Percentiles rank a stretch among this genome's conserved stretches.
Conservation (phyloP, 2,329 filamentous ascomycete species). For the Plenodomus lindquistii region DNA sequence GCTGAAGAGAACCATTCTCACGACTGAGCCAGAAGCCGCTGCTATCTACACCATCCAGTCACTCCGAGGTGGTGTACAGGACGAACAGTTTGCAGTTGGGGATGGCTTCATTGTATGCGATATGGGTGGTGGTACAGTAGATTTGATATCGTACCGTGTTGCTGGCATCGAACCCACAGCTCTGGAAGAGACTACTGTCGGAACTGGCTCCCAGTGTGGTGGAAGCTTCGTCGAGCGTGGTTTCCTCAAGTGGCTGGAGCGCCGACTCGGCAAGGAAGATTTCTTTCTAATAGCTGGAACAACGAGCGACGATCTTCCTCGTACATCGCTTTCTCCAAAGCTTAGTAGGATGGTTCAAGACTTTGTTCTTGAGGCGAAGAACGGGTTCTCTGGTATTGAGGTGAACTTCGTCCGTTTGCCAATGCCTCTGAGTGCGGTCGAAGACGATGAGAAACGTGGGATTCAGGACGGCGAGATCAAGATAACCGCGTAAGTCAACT, state of each 20-base stretch:
- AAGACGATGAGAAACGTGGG: constrained; percentile 12
- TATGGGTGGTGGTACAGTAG: constrained; percentile 28
- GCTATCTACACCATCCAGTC: constrained; percentile 23
- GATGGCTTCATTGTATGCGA: constrained; percentile 28
- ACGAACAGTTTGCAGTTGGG: constrained; percentile 4
- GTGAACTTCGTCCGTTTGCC: constrained; percentile 14
- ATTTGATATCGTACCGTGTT: constrained; percentile 26
- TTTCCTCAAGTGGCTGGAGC: constrained; percentile 20
- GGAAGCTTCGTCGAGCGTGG: constrained; percentile 22
- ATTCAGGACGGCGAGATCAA: constrained; percentile 21
- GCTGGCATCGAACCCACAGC: constrained; percentile 3
- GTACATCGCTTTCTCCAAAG: constrained; percentile 11
- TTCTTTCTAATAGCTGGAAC: constrained; percentile 19
- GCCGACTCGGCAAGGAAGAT: constrained; percentile 11
- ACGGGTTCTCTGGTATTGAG: constrained; percentile 16
- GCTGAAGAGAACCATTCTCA: constrained; percentile 3
- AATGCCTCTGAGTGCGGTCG: constrained; percentile 1
- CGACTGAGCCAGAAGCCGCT: constrained; percentile 26
- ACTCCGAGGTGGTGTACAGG: constrained; percentile 5
- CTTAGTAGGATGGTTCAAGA: constrained; percentile 17
- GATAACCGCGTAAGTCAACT: constrained; percentile 9
- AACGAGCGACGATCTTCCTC: constrained; percentile 1
- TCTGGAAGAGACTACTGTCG: constrained; percentile 21
- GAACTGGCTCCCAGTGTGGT: constrained; percentile 25
- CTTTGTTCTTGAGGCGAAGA: constrained; percentile 16